phyloP scores from a whole-genome alignment of 1,284 basidiomycete genomes.

The Anthracocystis panici-leucophaei region DNA sequence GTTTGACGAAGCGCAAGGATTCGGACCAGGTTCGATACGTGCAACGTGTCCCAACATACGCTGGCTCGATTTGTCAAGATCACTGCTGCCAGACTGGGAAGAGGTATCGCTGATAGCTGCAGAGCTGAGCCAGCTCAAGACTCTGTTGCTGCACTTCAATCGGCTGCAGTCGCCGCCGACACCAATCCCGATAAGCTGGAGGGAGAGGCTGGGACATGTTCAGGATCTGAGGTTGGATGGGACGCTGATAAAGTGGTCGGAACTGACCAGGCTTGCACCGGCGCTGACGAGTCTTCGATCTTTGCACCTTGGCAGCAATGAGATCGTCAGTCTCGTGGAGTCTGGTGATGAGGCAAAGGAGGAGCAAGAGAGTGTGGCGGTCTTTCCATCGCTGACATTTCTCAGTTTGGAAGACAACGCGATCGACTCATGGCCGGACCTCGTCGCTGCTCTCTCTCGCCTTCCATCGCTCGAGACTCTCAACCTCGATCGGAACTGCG shows the following conservation, averaged over 20 bases:
- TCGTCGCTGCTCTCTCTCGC: conserved; percentile 72
- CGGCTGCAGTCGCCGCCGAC: conserved; percentile 64
- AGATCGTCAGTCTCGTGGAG: conserved; percentile 67
- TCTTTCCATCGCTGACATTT: conserved; percentile 71
- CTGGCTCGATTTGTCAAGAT: conserved; percentile 84
- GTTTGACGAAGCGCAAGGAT: conserved; percentile 71
- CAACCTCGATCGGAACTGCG: conserved; percentile 78
- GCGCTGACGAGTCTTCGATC: conserved; percentile 76
- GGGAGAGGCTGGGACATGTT: conserved; percentile 74
- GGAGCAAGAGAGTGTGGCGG: not conserved
- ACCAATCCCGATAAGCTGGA: conserved; percentile 43
- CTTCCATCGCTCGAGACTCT: conserved; percentile 77
- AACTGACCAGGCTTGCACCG: conserved; percentile 72
- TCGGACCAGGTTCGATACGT: conserved; percentile 74
- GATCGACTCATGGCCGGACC: conserved; percentile 76
- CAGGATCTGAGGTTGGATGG: conserved; percentile 81
- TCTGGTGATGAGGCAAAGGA: not conserved
- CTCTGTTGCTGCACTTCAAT: conserved; percentile 75
- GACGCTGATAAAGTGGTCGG: conserved; percentile 79
- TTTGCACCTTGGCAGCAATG: conserved; percentile 84
- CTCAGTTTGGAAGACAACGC: conserved; percentile 83
- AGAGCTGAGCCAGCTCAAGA: conserved; percentile 77
- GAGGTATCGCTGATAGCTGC: conserved; percentile 77
- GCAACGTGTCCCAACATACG: conserved; percentile 79
- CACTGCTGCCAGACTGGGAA: conserved; percentile 81